These are phyloP conservation scores for Pythium sukuiense DNA, from an alignment of 352 stramenopile species.

Conservation along the genomic window DNA sequence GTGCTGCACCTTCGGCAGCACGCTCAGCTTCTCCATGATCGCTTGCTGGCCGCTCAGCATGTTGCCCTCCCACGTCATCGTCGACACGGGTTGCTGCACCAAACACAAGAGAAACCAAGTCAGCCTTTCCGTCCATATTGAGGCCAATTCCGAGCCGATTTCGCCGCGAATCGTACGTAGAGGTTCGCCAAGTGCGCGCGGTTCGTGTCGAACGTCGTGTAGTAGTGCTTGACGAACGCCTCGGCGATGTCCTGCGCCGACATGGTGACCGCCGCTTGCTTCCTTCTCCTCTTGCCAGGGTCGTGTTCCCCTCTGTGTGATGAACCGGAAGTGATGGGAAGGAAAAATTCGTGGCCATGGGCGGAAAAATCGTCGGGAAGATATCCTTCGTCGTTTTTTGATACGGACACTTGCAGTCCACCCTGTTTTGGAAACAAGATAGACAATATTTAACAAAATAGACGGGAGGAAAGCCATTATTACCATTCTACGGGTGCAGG, in stretches of 20 bases:
- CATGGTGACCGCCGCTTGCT: slow-evolving; percentile 41
- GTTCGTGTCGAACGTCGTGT: slow-evolving; percentile 86
- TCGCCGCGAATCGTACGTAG: slow-evolving; percentile 56
- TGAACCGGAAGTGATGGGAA: slow-evolving; percentile 9
- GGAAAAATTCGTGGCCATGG: slow-evolving; percentile 9
- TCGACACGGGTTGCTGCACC: slow-evolving; percentile 63
- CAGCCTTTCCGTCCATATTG: not conserved
- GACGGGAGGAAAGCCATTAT: not conserved
- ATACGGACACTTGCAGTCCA: not conserved
- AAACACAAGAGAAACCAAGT: slow-evolving; percentile 10
- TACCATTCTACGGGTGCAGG: not conserved
- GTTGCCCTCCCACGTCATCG: slow-evolving; percentile 78
- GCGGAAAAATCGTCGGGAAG: slow-evolving; percentile 7
- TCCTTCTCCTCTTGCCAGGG: slow-evolving; percentile 7
- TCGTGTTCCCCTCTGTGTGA: slow-evolving; percentile 8
- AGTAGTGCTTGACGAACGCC: slow-evolving; percentile 88
- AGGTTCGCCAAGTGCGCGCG: slow-evolving; percentile 66
- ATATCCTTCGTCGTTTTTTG: slow-evolving; percentile 1
- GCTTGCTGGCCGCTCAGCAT: slow-evolving; percentile 70
- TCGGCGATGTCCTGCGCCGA: slow-evolving; percentile 84
- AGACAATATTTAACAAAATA: not conserved
- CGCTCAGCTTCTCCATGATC: slow-evolving; percentile 91
- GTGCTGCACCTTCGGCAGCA: slow-evolving; percentile 70
- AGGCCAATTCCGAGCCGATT: not conserved
- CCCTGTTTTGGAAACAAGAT: slow-evolving; percentile 7